Base-by-base conservation (phyloP, 345 rosid species). In the Eucalyptus albens region DNA sequence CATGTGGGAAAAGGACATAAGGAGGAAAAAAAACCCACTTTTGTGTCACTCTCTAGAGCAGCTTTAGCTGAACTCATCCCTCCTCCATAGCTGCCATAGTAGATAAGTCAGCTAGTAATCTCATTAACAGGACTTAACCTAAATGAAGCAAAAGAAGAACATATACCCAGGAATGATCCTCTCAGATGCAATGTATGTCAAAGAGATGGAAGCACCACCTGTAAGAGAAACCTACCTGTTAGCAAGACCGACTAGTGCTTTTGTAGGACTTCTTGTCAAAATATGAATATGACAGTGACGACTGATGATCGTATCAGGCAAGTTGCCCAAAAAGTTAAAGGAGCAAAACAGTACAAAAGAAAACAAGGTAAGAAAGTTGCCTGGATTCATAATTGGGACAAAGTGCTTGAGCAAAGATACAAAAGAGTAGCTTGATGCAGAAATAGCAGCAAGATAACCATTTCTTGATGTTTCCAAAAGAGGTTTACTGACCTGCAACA, bases 51-150 rank as follows among this genome's bases (percentile, higher is more conserved):
- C 91, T 95, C 96, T 31, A 95, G 89, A 87, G 96, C 96, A 90
- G 96, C 95, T 90, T 95, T 95, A 11, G 96, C 96, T 49, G 96
- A 95, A 91, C 95, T 94, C 96, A 95, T 94, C 80, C 96, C 96
- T 88, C 96, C 96, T 89, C 96, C 96, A 50, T 95, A 95, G 27
- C 96, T 95, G 90, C 44, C 50, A 9, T 87, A 37, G 51, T 67
- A 44, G 80, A 29, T 7, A 86, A 56, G 24, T 49, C 33, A 60
- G 50, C 17, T 42, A 40, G 15, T 37, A 77, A 77, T 37, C 55
- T 51, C 81, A 37, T 55, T 22, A 14, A 50, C 47, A 72, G 44
- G 87, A 81, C 62, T 53, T 11, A 31, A 53, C 49, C 21, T 21
- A 56, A 27, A 16, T 27, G 50, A 87, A 42, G 69, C 50, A 50